Base-by-base conservation (phyloP, 2,329 filamentous ascomycete species). In the Scedosporium minutisporum region DNA sequence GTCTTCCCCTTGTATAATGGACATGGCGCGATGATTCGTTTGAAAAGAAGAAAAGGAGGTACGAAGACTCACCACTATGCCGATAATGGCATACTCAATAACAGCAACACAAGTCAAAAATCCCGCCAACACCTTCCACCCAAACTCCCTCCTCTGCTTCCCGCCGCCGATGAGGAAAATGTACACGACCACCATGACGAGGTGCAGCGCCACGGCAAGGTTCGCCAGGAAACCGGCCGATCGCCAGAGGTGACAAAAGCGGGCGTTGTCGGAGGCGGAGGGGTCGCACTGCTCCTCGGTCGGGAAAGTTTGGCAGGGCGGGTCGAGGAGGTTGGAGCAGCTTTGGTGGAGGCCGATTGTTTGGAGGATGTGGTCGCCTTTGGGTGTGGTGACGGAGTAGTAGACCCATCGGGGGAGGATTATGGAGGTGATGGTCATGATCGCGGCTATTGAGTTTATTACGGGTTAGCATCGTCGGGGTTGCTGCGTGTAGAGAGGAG, bases 241-340 rank as follows among this genome's bases (percentile, higher is more conserved):
- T 64, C 90, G 84, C 93, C 93, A 99, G 82, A 96, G 89, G 69
- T 87, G 89, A 79, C 95, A 97, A 76, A 97, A 97, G 70, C 87
- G 85, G 68, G 87, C 83, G 27, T 69, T 72, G 42, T 69, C 68
- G 23, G 60, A 62, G 21, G 61, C 60, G 18, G 25, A 53, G 68
- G 80, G 82, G 62, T 78, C 77, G 74, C 90, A 93, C 71, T 91
- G 87, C 63, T 83, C 79, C 62, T 82, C 77, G 66, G 81, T 79
- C 3, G 91, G 91, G 73, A 92, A 95, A 38, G 78, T 76, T 25
- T 71, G 68, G 63, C 75, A 77, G 57, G 76, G 74, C n/a, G 77
- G 75, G 59, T 84, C 80, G 55, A 83, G 83, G 63, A 90, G 78
- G 63, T 84, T 88, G 62, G 87, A 89, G 76, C 93, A 99, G 72